These are phyloP conservation scores for Oenanthe sinensis DNA, from an alignment of 129 eudicot species.

Conservation along the genomic window DNA sequence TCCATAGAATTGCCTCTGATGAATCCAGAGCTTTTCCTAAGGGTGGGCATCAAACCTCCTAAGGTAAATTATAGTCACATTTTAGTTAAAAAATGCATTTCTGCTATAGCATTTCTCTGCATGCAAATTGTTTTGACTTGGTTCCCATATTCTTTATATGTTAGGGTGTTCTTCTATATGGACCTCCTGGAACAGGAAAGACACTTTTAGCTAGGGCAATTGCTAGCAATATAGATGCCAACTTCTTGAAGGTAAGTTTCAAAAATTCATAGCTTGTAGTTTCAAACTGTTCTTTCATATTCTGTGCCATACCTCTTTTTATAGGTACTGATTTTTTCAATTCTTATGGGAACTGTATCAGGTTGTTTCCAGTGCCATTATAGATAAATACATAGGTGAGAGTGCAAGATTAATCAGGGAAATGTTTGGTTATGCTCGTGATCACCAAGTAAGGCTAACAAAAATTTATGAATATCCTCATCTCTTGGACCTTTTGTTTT, in stretches of 20 bases:
- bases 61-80: slow-evolving; percentile 41
- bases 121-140: not conserved
- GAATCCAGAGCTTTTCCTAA: slow-evolving; percentile 93
- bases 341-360: slow-evolving; percentile 17
- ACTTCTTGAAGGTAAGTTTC: slow-evolving; percentile 66
- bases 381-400: slow-evolving; percentile 95
- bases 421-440: slow-evolving; percentile 97
- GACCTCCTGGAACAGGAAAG: slow-evolving; percentile 99
- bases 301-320: not conserved
- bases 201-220: slow-evolving; percentile 90
- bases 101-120: not conserved
- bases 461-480: not conserved
- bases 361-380: slow-evolving; percentile 98
- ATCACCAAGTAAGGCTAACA: slow-evolving; percentile 68
- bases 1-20: slow-evolving; percentile 94
- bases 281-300: not conserved
- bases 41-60: slow-evolving; percentile 97
- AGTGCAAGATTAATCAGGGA: slow-evolving; percentile 97
- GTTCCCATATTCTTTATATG: not conserved
- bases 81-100: not conserved
- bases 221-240: slow-evolving; percentile 97
- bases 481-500: not conserved
- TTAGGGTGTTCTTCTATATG: slow-evolving; percentile 98
- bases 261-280: not conserved
- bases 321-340: not conserved